Conservation (phyloP, 2,329 filamentous ascomycete genomes). For the Botrytis medusae region DNA sequence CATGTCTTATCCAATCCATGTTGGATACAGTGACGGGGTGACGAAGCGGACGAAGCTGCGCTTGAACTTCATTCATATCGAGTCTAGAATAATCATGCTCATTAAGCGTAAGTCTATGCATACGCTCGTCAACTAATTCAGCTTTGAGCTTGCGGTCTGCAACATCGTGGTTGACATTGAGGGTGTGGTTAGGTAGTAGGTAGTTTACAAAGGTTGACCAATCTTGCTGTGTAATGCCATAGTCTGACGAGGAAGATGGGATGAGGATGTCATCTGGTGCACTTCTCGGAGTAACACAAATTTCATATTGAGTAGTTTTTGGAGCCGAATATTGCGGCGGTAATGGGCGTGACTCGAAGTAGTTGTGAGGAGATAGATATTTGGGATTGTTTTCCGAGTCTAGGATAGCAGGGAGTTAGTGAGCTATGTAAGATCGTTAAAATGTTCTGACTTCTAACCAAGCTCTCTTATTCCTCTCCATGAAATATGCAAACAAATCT, state of each 20-base stretch:
- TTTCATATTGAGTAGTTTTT: slow-evolving; percentile 23
- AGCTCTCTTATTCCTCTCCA: background rate
- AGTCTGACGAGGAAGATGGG: slow-evolving; percentile 29
- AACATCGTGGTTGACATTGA: slow-evolving; percentile 47
- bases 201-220: slow-evolving; percentile 61
- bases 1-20: slow-evolving; percentile 33
- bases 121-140: slow-evolving; percentile 41
- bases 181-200: slow-evolving; percentile 51
- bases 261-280: slow-evolving; percentile 32
- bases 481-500: background rate
- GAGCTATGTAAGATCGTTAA: background rate
- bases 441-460: background rate
- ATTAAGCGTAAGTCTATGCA: slow-evolving; percentile 32
- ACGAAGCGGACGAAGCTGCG: slow-evolving; percentile 44
- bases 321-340: slow-evolving; percentile 40
- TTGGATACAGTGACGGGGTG: slow-evolving; percentile 5
- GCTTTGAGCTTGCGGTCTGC: slow-evolving; percentile 51
- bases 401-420: background rate
- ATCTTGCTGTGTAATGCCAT: slow-evolving; percentile 52
- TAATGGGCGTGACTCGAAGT: slow-evolving; percentile 35
- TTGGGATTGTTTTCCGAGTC: background rate
- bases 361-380: slow-evolving; percentile 28
- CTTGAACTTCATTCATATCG: slow-evolving; percentile 43
- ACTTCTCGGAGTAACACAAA: slow-evolving; percentile 26
- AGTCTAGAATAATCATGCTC: slow-evolving; percentile 30